A percentile compares a stretch with the other conserved stretches of the same genome.
Evolutionary conservation across 352 stramenopile genomes (phyloP).

Genomic region (Hyaloperonospora arabidopsidis): DNA sequence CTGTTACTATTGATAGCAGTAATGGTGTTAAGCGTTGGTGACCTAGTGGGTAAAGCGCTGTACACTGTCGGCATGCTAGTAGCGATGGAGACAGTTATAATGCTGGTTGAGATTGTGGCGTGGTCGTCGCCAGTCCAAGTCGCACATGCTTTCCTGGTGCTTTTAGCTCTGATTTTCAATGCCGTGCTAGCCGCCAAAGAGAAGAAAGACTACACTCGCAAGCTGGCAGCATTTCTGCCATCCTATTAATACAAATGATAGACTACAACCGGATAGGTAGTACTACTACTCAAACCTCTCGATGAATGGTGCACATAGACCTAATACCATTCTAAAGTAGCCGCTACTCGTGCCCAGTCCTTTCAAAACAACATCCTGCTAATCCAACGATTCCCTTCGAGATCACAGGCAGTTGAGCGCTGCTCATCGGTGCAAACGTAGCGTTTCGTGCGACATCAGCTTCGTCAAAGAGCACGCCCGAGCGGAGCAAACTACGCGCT

Average conservation of each 20-base stretch:
- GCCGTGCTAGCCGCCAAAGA: constrained; percentile 21
- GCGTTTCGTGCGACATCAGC: constrained; percentile 16
- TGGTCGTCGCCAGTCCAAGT: constrained; percentile 32
- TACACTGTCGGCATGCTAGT: constrained; percentile 34
- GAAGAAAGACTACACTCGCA: constrained; percentile 21
- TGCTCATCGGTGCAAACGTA: constrained; percentile 21
- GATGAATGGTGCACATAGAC: too few species aligned
- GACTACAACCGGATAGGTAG: neutral
- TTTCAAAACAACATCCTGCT: constrained; percentile 49
- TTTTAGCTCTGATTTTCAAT: constrained; percentile 27
- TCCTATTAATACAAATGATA: constrained; percentile 23
- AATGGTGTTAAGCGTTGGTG: constrained; percentile 33
- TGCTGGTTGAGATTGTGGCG: constrained; percentile 31
- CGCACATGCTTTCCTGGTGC: constrained; percentile 30
- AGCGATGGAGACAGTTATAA: constrained; percentile 32
- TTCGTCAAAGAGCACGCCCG: constrained; percentile 40
- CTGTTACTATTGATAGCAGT: constrained; percentile 35
- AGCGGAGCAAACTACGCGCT: constrained; percentile 30
- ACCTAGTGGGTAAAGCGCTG: constrained; percentile 27
- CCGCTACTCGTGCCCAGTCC: constrained; percentile 16
- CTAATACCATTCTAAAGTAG: neutral
- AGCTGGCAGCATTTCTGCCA: constrained; percentile 30
- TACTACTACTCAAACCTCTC: neutral
- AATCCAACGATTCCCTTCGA: constrained; percentile 42
- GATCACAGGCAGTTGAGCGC: constrained; percentile 18